Conservation (phyloP, 148 eudicot genomes). For the Rhododendron mucronatum region DNA sequence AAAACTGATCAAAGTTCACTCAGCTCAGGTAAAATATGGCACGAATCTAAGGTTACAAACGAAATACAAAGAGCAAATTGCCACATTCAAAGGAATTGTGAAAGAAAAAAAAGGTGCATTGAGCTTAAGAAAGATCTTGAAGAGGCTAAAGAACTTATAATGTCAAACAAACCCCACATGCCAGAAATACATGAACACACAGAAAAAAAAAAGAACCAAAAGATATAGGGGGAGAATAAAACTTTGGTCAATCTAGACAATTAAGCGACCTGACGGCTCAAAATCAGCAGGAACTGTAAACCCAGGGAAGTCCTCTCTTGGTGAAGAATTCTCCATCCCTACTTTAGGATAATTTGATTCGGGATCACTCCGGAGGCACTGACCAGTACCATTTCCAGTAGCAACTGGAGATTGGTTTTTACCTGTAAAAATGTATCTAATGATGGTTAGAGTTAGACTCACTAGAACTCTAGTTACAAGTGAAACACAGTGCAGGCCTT, state of each 20-base stretch:
- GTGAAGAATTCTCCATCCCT: conserved; percentile 21
- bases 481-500: conserved; percentile 23
- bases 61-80: background rate
- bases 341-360: conserved; percentile 26
- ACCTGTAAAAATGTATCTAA: conserved; percentile 22
- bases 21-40: background rate
- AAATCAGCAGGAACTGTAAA: conserved; percentile 38
- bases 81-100: background rate
- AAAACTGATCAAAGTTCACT: background rate
- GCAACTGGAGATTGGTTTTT: conserved; percentile 26
- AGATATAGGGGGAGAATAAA: background rate
- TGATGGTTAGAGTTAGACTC: background rate
- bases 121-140: background rate
- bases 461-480: conserved; percentile 5
- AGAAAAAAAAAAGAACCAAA: background rate
- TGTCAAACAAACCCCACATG: background rate
- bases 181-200: background rate
- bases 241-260: conserved; percentile 3
- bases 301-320: conserved; percentile 58
- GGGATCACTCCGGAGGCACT: conserved; percentile 24
- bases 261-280: conserved; percentile 38
- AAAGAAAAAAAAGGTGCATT: background rate
- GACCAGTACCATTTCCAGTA: conserved; percentile 24
- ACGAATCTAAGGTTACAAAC: background rate
- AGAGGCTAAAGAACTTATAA: background rate